Evolutionary conservation across 176 grass and related monocot genomes (phyloP).

Genomic region (Oryza longistaminata): DNA sequence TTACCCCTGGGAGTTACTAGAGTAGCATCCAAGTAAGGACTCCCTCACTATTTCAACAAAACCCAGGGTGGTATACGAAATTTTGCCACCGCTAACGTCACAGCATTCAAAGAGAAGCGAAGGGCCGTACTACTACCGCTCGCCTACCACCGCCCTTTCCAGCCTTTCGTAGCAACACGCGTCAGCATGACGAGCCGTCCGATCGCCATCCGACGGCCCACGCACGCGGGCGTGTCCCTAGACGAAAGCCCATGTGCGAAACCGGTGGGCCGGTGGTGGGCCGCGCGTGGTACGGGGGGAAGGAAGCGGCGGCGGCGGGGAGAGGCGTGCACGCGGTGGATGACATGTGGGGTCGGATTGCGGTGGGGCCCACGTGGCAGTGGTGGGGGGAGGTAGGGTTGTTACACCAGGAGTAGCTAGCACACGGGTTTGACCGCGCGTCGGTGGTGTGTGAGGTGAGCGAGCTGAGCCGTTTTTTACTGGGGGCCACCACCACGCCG

Average conservation of each 20-base stretch:
- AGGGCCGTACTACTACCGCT: neutral
- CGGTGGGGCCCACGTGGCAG: neutral
- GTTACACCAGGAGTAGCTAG: neutral
- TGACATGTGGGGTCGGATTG: neutral
- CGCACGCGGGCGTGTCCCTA: neutral
- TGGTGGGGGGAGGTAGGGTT: neutral
- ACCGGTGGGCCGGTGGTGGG: too few relatives aligned
- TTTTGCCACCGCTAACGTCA: neutral
- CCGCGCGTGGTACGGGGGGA: neutral
- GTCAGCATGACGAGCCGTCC: neutral
- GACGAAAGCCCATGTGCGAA: neutral
- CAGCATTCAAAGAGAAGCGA: neutral
- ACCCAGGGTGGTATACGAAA: neutral
- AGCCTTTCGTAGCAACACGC: neutral
- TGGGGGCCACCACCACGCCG: neutral
- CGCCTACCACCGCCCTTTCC: neutral
- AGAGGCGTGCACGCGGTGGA: neutral
- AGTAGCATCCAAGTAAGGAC: conserved; percentile 38
- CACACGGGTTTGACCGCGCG: neutral
- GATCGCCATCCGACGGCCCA: neutral
- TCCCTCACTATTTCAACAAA: neutral
- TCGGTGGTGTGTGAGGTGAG: neutral
- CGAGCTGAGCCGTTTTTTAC: neutral
- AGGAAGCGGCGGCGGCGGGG: neutral
- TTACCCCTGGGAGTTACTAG: neutral